Evolutionary conservation across 1,139 yeast genomes (phyloP).

Genomic region (Taiozyma sp.): DNA sequence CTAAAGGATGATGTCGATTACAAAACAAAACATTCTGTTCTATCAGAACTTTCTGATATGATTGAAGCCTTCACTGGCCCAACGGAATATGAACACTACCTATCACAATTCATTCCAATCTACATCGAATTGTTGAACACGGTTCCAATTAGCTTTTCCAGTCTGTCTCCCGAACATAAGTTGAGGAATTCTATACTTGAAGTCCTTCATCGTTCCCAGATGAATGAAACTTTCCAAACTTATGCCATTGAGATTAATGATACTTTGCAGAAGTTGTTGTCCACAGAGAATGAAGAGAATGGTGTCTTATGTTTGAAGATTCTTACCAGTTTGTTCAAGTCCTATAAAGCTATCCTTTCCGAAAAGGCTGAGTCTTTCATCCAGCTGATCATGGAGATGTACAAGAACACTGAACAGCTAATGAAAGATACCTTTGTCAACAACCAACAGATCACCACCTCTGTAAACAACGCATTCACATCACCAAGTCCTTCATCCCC

Average conservation of each 20-base stretch:
- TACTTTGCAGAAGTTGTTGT: conserved; percentile 55
- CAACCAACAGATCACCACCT: conserved; percentile 8
- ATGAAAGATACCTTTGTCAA: conserved; percentile 59
- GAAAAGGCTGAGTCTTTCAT: conserved; percentile 81
- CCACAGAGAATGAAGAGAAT: conserved; percentile 88
- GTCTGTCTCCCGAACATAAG: conserved; percentile 65
- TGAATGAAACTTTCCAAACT: conserved; percentile 79
- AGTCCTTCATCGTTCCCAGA: conserved; percentile 73
- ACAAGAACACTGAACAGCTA: conserved; percentile 74
- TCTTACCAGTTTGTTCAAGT: conserved; percentile 82
- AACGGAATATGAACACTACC: conserved; percentile 70
- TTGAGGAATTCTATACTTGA: conserved; percentile 74
- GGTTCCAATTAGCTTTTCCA: conserved; percentile 69
- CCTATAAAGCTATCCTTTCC: conserved; percentile 64
- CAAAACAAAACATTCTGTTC: conserved; percentile 56
- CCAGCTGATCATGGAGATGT: conserved; percentile 69
- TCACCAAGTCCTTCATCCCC: conserved; percentile 42
- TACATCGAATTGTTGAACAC: conserved; percentile 55
- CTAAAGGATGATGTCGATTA: conserved; percentile 39
- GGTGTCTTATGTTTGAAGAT: conserved; percentile 91
- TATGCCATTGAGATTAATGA: conserved; percentile 61
- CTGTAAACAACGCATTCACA: conserved; percentile 28
- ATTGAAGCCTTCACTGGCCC: conserved; percentile 80
- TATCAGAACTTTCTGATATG: conserved; percentile 81
- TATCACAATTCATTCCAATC: conserved; percentile 57